Percentiles rank a stretch among this genome's conserved stretches.
Conservation (phyloP, 2,329 filamentous ascomycete genomes). For the Aspergillus vadensis region DNA sequence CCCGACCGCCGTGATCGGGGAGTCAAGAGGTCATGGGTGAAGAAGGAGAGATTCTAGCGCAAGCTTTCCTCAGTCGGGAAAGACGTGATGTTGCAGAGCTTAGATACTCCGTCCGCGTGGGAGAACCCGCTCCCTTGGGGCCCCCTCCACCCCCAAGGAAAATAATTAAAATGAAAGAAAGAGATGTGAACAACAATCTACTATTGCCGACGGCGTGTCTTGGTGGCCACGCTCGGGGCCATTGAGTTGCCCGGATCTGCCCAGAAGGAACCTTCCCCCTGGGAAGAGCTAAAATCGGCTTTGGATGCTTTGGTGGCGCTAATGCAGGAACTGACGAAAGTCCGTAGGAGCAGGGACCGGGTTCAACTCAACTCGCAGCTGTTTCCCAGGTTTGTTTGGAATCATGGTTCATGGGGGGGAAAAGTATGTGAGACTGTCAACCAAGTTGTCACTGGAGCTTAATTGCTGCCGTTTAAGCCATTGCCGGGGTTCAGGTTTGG, state of each 20-base stretch:
- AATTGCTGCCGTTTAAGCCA: neutral
- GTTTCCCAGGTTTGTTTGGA: conserved; percentile 14
- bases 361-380: conserved; percentile 9
- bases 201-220: conserved; percentile 2
- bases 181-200: neutral
- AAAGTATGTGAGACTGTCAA: conserved; percentile 8
- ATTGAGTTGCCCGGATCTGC: neutral
- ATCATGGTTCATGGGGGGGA: conserved; percentile 11
- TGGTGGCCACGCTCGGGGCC: neutral
- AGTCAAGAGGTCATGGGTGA: neutral
- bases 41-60: neutral
- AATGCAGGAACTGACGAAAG: conserved; percentile 41
- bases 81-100: conserved; percentile 6
- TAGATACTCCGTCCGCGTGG: neutral
- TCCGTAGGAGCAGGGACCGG: conserved; percentile 12
- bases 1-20: neutral
- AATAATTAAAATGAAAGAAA: neutral
- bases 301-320: conserved; percentile 27
- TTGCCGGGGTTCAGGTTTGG: neutral
- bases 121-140: neutral
- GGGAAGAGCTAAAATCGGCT: conserved; percentile 18
- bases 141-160: neutral
- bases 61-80: conserved; percentile 2
- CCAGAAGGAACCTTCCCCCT: conserved; percentile 12
- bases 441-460: conserved; percentile 8